Conservation (phyloP, 179 eudicot genomes). For the Silene coronaria region DNA sequence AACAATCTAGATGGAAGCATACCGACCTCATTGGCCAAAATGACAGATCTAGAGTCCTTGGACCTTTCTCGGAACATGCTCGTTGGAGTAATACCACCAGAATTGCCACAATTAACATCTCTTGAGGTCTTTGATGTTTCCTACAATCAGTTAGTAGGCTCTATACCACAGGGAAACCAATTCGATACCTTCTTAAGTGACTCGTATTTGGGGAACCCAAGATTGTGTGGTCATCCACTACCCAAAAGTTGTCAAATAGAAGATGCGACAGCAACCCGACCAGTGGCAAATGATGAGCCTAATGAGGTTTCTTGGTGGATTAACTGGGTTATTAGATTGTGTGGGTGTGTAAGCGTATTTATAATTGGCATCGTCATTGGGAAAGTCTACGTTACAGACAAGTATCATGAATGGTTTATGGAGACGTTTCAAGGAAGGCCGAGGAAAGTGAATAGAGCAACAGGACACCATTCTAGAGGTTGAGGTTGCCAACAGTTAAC, state of each 20-base stretch:
- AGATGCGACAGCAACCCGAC: background rate
- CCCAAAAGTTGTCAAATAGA: slow-evolving; percentile 25
- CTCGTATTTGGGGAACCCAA: slow-evolving; percentile 29
- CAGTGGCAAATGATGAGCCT: background rate
- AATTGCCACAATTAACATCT: slow-evolving; percentile 14
- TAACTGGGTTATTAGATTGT: slow-evolving; percentile 27
- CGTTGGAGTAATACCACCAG: slow-evolving; percentile 25
- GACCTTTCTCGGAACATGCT: slow-evolving; percentile 38
- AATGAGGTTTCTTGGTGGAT: slow-evolving; percentile 4
- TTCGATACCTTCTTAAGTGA: slow-evolving; percentile 33
- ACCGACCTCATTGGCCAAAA: slow-evolving; percentile 25
- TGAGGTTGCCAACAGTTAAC: too few relatives aligned
- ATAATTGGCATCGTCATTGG: slow-evolving; percentile 26
- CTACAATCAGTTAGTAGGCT: too few relatives aligned
- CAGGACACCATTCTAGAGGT: slow-evolving; percentile 6
- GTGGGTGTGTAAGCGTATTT: slow-evolving; percentile 28
- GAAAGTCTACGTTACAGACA: slow-evolving; percentile 16
- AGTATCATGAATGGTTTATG: slow-evolving; percentile 28
- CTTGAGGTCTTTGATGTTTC: too few relatives aligned
- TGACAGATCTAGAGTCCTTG: slow-evolving; percentile 29
- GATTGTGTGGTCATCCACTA: slow-evolving; percentile 37
- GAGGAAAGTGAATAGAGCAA: background rate
- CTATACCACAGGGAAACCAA: too few relatives aligned
- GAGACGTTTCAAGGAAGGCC: slow-evolving; percentile 2
- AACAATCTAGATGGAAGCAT: slow-evolving; percentile 24